Evolutionary conservation across 495 filamentous ascomycete species (phyloP).

Genomic region (Aspergillus ostianus): DNA sequence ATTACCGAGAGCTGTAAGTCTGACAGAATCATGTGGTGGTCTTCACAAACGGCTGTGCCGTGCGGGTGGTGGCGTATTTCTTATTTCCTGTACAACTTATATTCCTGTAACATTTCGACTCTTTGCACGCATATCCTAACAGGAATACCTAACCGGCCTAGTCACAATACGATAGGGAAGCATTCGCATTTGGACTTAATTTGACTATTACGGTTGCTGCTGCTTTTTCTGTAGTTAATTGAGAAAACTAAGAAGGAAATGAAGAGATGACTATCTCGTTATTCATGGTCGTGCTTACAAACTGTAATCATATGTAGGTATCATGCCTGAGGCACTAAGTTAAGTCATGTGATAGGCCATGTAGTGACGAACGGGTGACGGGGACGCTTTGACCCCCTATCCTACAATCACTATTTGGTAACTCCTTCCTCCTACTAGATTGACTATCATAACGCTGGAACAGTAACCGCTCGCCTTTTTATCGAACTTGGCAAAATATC

Average conservation of each 20-base stretch:
- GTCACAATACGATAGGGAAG: neutral
- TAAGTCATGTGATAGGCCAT: neutral
- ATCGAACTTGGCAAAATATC: neutral
- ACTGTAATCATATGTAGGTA: too few species aligned
- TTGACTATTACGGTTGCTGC: neutral
- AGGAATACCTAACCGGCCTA: neutral
- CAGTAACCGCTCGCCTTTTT: neutral
- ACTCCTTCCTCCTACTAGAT: neutral
- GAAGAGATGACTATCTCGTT: neutral
- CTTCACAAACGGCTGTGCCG: neutral
- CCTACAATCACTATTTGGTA: neutral
- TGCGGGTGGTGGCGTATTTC: neutral
- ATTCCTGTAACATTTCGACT: neutral
- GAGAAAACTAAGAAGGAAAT: neutral
- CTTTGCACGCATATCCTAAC: neutral
- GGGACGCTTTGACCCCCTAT: neutral
- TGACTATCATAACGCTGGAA: neutral
- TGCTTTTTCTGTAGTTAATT: neutral
- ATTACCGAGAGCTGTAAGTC: slow-evolving; percentile 77
- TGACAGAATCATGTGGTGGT: neutral
- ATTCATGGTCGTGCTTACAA: too few species aligned
- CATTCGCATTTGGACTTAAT: neutral
- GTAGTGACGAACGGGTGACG: too few species aligned
- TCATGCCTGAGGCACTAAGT: too few species aligned
- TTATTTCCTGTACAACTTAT: neutral